Percentiles rank a stretch among this genome's conserved stretches.
These are phyloP conservation scores for Marasmius tenuissimus DNA, from an alignment of 1,284 basidiomycete genomes.

Conservation along the genomic window DNA sequence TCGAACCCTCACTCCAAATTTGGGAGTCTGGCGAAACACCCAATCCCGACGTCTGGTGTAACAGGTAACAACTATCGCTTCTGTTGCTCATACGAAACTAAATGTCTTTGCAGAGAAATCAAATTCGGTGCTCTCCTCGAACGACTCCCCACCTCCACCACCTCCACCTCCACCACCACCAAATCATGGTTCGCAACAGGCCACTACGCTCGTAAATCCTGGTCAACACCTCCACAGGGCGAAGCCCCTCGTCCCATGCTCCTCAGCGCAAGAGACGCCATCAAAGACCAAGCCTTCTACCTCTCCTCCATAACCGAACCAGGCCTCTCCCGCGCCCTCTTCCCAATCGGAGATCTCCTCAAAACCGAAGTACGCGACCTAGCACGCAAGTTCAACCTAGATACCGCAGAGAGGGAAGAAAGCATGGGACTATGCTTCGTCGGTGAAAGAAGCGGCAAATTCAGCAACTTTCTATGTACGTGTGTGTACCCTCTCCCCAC, in stretches of 20 bases:
- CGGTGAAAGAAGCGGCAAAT: slow-evolving; percentile 71
- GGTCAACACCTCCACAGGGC: slow-evolving; percentile 29
- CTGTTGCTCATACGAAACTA: not conserved
- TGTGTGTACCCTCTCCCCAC: not conserved
- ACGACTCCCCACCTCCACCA: slow-evolving; percentile 42
- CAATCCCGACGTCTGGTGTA: slow-evolving; percentile 95
- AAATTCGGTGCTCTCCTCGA: slow-evolving; percentile 91
- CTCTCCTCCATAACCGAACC: slow-evolving; percentile 75
- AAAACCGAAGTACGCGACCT: slow-evolving; percentile 80
- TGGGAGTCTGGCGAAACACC: slow-evolving; percentile 85
- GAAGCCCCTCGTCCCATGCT: slow-evolving; percentile 55
- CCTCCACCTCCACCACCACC: slow-evolving; percentile 20
- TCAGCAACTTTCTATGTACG: slow-evolving; percentile 76
- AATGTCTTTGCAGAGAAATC: slow-evolving; percentile 64
- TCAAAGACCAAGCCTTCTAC: slow-evolving; percentile 95
- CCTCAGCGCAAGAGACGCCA: slow-evolving; percentile 59
- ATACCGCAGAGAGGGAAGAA: slow-evolving; percentile 80
- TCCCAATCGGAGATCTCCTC: slow-evolving; percentile 70
- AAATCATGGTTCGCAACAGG: slow-evolving; percentile 84
- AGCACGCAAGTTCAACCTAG: slow-evolving; percentile 67
- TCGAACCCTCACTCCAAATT: slow-evolving; percentile 74
- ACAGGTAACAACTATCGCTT: slow-evolving; percentile 51
- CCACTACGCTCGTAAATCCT: slow-evolving; percentile 84
- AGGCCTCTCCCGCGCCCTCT: slow-evolving; percentile 69
- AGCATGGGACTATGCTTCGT: slow-evolving; percentile 99